Evolutionary conservation across 768 basidiomycete genomes (phyloP).

Genomic region (Pleurotus cornucopiae): DNA sequence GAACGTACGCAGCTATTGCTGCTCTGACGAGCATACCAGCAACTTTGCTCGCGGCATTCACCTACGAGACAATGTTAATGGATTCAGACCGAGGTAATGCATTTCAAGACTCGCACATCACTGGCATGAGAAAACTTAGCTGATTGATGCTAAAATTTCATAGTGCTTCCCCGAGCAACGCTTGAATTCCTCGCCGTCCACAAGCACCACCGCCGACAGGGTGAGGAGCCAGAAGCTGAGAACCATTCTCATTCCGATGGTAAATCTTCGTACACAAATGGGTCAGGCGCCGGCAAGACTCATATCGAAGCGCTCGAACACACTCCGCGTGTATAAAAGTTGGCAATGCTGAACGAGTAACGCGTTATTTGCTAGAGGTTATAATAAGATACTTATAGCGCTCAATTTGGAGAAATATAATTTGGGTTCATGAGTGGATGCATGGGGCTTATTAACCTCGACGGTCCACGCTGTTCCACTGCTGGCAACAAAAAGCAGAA

Average conservation of each 20-base stretch:
- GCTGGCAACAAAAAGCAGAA: too few relatives aligned
- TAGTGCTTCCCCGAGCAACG: constrained; percentile 8
- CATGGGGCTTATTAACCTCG: too few relatives aligned
- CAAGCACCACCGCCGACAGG: constrained; percentile 6
- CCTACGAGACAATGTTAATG: constrained; percentile 55
- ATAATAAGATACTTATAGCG: too few relatives aligned
- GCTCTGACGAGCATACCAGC: constrained; percentile 67
- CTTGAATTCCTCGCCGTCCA: constrained; percentile 8
- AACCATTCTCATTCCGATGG: background rate
- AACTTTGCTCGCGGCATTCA: constrained; percentile 46
- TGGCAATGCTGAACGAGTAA: background rate
- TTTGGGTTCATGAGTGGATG: too few relatives aligned
- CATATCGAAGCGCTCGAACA: background rate
- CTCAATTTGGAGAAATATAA: too few relatives aligned
- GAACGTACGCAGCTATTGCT: constrained; percentile 54
- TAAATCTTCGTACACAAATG: background rate
- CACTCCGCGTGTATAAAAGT: background rate
- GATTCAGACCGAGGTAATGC: constrained; percentile 56
- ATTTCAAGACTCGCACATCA: background rate
- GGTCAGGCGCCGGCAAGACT: background rate
- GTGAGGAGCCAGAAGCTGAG: background rate
- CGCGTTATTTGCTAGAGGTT: too few relatives aligned
- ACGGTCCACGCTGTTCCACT: too few relatives aligned
- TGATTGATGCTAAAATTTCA: background rate
- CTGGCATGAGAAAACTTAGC: background rate